Evolutionary conservation across 345 rosid genomes (phyloP).

Genomic region (Garcia nutans): DNA sequence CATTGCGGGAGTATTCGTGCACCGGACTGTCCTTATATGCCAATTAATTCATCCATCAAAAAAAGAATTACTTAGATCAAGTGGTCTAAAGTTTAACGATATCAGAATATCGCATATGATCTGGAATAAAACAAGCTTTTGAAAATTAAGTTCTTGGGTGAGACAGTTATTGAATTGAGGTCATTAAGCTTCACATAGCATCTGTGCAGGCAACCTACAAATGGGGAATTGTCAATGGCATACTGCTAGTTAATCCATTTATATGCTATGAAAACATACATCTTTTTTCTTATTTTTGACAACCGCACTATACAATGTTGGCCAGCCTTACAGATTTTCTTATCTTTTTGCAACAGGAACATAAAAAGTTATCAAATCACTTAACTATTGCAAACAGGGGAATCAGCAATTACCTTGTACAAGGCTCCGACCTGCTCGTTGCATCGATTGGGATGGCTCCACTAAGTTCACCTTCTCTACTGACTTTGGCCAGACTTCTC

Average conservation of each 20-base stretch:
- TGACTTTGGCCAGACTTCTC: conserved; percentile 89
- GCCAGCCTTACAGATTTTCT: not conserved
- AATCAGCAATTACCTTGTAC: conserved; percentile 51
- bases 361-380: no score
- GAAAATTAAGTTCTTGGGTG: not conserved
- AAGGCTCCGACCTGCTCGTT: conserved; percentile 83
- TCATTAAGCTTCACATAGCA: not conserved
- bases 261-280: no score
- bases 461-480: conserved; percentile 66
- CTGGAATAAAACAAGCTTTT: not conserved
- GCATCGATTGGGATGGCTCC: conserved; percentile 98
- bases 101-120: no score
- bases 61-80: not conserved
- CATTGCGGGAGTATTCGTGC: no score
- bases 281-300: not conserved
- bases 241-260: no score
- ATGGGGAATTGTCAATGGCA: no score
- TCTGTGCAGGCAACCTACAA: not conserved
- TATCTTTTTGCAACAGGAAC: no score
- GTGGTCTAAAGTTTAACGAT: not conserved
- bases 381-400: not conserved
- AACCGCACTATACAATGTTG: not conserved
- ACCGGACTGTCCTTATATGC: no score
- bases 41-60: not conserved
- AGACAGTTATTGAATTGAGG: not conserved